These are phyloP conservation scores for Orbilia blumenaviensis DNA, from an alignment of 2,329 filamentous ascomycete species.

Conservation along the genomic window DNA sequence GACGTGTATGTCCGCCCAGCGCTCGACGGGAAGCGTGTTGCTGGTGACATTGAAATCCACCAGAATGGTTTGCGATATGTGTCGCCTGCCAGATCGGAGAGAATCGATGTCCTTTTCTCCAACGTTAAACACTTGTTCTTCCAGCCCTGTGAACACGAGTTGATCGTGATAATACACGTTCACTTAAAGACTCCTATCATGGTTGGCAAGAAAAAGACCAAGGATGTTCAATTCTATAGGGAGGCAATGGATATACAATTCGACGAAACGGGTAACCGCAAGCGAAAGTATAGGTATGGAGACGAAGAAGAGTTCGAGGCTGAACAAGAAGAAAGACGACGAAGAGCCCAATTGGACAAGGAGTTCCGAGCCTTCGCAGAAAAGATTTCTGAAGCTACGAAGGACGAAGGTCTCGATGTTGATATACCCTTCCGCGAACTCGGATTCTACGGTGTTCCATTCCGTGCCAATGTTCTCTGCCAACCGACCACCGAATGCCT, in stretches of 20 bases:
- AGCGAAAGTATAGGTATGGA: conserved; percentile 95
- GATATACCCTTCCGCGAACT: conserved; percentile 97
- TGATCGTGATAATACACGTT: conserved; percentile 97
- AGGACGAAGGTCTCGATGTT: conserved; percentile 82
- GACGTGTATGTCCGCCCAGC: conserved; percentile 96
- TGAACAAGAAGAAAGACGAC: conserved; percentile 93
- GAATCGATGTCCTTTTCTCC: conserved; percentile 93
- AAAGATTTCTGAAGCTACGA: conserved; percentile 95
- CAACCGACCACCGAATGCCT: conserved; percentile 96
- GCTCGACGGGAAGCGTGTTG: conserved; percentile 94
- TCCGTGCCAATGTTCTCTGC: conserved; percentile 92
- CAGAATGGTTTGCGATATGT: conserved; percentile 98
- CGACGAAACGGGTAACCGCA: conserved; percentile 96
- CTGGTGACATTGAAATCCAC: conserved; percentile 95
- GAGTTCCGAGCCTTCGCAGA: conserved; percentile 96
- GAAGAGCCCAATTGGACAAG: conserved; percentile 89
- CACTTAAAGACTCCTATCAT: conserved; percentile 98
- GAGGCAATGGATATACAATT: conserved; percentile 99
- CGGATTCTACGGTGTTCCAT: conserved; percentile 95
- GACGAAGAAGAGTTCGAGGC: conserved; percentile 99
- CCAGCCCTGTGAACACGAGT: conserved; percentile 92
- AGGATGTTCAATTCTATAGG: conserved; percentile 97
- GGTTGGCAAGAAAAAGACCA: conserved; percentile 98
- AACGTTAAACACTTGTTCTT: conserved; percentile 99
- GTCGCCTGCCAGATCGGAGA: conserved; percentile 79